phyloP scores from a whole-genome alignment of 306 rosid species.

The Trifolium repens region DNA sequence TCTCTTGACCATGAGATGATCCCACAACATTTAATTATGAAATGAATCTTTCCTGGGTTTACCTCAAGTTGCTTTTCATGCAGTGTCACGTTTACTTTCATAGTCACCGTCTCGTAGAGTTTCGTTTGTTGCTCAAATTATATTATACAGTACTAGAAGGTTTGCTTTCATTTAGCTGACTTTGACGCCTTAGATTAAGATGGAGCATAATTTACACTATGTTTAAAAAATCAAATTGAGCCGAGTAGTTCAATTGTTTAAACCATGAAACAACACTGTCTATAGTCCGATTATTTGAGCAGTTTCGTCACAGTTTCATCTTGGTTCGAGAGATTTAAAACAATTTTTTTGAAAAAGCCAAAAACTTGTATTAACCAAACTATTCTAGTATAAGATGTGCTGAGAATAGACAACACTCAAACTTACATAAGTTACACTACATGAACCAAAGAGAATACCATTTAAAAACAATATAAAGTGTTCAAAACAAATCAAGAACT shows the following conservation, averaged over 20 bases:
- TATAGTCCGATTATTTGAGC: not conserved
- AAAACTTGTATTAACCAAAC: too few species aligned
- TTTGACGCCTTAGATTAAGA: not conserved
- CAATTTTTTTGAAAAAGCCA: not conserved
- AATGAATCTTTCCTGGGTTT: not conserved
- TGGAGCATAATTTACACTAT: not conserved
- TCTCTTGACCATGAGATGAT: not conserved
- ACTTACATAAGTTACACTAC: too few species aligned
- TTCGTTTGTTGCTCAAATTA: not conserved
- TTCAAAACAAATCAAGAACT: too few species aligned
- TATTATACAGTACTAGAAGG: not conserved
- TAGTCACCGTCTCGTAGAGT: not conserved
- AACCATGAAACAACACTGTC: not conserved
- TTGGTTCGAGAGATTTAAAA: not conserved
- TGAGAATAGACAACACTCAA: too few species aligned
- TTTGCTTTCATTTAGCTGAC: not conserved
- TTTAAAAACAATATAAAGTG: too few species aligned
- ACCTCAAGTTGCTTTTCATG: not conserved
- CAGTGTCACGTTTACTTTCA: not conserved
- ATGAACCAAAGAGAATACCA: too few species aligned
- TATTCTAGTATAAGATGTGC: too few species aligned
- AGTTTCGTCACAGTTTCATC: not conserved
- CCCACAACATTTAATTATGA: not conserved
- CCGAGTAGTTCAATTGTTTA: not conserved
- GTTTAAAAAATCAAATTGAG: not conserved